Percentiles rank a stretch among this genome's conserved stretches.
Evolutionary conservation across 2,329 filamentous ascomycete genomes (phyloP).

Genomic region (Colletotrichum tabaci): DNA sequence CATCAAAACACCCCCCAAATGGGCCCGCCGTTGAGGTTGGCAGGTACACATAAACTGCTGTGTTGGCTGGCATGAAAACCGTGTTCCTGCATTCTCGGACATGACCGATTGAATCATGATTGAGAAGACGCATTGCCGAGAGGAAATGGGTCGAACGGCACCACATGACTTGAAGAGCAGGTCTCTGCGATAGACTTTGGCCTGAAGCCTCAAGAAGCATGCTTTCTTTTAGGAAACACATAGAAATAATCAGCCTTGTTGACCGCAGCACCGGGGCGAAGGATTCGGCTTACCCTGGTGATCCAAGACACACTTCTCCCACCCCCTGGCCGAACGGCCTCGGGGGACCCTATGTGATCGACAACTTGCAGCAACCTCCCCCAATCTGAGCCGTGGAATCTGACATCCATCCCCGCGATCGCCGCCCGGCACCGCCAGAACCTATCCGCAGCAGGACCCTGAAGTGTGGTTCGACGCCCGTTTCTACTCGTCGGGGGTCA

Average conservation of each 20-base stretch:
- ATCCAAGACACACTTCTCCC: not conserved
- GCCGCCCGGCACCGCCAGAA: slow-evolving; percentile 7
- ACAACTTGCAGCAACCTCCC: slow-evolving; percentile 3
- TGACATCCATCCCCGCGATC: slow-evolving; percentile 17
- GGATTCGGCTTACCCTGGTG: slow-evolving; percentile 20
- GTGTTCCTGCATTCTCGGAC: not conserved
- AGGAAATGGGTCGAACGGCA: not conserved
- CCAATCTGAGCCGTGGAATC: slow-evolving; percentile 16
- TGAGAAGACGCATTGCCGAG: not conserved
- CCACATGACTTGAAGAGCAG: not conserved
- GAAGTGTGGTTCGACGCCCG: not conserved
- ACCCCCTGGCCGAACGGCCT: not conserved
- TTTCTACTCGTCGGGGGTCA: not conserved
- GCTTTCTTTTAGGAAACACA: too few species aligned
- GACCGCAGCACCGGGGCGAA: slow-evolving; percentile 23
- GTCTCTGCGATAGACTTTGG: too few species aligned
- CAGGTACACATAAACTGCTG: too few species aligned
- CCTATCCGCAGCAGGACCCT: slow-evolving; percentile 3
- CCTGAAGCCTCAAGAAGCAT: not conserved
- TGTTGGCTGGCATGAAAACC: not conserved
- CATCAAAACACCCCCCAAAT: too few species aligned
- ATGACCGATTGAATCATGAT: not conserved
- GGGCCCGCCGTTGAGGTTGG: too few species aligned
- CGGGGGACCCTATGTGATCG: slow-evolving; percentile 20
- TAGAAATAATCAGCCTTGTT: slow-evolving; percentile 12